Base-by-base conservation (phyloP, 441 rosid species). In the Pelargonium australe region DNA sequence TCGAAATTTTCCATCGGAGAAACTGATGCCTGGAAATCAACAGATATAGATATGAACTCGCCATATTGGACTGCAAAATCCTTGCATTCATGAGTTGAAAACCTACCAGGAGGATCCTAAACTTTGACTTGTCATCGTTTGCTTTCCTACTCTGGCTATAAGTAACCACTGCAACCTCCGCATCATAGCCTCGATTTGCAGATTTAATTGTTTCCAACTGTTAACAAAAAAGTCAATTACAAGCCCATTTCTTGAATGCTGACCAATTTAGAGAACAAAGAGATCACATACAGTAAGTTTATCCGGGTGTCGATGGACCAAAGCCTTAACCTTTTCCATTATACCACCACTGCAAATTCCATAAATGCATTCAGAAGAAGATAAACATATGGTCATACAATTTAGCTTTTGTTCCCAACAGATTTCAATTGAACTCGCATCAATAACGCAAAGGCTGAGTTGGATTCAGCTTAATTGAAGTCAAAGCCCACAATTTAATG, bases 41-140 rank as follows among this genome's bases (percentile, higher is more conserved):
- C n/a, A n/a, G n/a, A n/a, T n/a, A n/a, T n/a, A n/a, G n/a, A n/a
- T n/a, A n/a, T n/a, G n/a, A 47, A 64, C 64, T 44, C 14, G 44
- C 16, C 16, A 13, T 51, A 51, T 51, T 23, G 28, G 63, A 53
- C 8, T 16, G 62, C 7, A 64, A 68, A 45, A 45, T 44, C 63
- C 37, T 64, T 17, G 20, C n/a, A n/a, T n/a, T n/a, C 14, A 68
- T 55, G 69, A n/a, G 19, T 23, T 64, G 9, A 37, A 41, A 68
- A 89, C 96, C 84, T 89, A 95, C 98, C 67, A 95, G 95, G 78
- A 95, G 97, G 72, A 95, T 86, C 76, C 99, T 85, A 70, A 92
- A 89, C 87, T 87, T 87, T 7, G 96, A 83, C 70, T 79, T 73
- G 40, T 83, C 89, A 72, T 85, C 84, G 66, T 25, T 57, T 13